A percentile compares a stretch with the other conserved stretches of the same genome.
Evolutionary conservation across 1,284 basidiomycete genomes (phyloP).

Genomic region (Cryptococcus hybrid): DNA sequence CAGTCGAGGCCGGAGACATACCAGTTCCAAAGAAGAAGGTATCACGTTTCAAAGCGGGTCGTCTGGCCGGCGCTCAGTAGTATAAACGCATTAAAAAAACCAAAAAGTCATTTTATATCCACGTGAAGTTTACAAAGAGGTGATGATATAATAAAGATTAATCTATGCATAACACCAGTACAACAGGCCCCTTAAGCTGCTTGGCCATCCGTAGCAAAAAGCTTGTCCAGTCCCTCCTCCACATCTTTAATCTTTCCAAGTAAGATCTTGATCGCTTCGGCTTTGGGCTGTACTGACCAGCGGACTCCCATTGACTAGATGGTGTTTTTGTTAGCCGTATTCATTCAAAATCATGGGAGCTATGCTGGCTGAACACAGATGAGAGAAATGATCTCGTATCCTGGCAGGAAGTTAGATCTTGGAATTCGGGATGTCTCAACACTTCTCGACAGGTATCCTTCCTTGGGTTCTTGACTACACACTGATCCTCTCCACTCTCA

Average conservation of each 20-base stretch:
- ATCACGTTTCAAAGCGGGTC: constrained; percentile 42
- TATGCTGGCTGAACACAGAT: constrained; percentile 56
- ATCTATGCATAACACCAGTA: constrained; percentile 8
- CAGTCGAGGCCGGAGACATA: too few species aligned
- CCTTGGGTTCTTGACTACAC: constrained; percentile 61
- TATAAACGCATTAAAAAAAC: too few species aligned
- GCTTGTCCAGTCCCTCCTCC: constrained; percentile 46
- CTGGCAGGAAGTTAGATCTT: constrained; percentile 76
- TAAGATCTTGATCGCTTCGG: constrained; percentile 82
- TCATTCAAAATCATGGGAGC: background rate
- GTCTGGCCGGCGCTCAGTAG: constrained; percentile 16
- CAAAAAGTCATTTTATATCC: too few species aligned
- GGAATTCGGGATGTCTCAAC: constrained; percentile 86
- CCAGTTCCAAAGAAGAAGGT: constrained; percentile 28
- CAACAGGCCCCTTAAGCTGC: constrained; percentile 10
- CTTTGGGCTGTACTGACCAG: constrained; percentile 75
- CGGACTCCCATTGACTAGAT: constrained; percentile 78
- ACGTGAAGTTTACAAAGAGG: background rate
- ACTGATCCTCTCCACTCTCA: constrained; percentile 51
- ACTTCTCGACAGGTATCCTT: constrained; percentile 89
- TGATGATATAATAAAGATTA: background rate
- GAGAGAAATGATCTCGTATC: constrained; percentile 90
- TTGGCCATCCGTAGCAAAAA: constrained; percentile 23
- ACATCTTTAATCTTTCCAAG: constrained; percentile 66
- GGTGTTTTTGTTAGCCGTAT: background rate